phyloP scores from a whole-genome alignment of 1,139 yeast genomes.

The Schwanniomyces etchellsii region DNA sequence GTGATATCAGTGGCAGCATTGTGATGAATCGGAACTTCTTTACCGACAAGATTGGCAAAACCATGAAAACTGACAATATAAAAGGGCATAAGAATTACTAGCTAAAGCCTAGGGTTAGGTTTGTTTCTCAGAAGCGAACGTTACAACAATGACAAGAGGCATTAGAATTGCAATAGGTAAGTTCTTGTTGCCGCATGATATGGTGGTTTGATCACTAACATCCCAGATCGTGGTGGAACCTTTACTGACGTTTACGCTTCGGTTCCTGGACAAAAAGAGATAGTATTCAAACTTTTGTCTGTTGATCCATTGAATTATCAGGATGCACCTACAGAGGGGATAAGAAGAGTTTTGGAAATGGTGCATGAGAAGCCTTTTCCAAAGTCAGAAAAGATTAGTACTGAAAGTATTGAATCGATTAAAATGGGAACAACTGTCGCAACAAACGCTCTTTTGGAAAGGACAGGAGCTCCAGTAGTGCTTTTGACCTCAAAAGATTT shows the following conservation, averaged over 20 bases:
- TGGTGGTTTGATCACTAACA: not conserved
- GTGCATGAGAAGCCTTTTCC: constrained; percentile 5
- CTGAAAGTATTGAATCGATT: constrained; percentile 4
- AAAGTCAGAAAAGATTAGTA: constrained; percentile 3
- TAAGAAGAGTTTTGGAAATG: constrained; percentile 10
- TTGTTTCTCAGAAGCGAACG: too few relatives aligned
- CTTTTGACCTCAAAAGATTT: constrained; percentile 39
- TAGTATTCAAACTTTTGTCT: constrained; percentile 10
- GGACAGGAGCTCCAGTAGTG: constrained; percentile 38
- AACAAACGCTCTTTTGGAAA: constrained; percentile 35
- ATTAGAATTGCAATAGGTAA: constrained; percentile 4
- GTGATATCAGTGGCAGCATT: too few relatives aligned
- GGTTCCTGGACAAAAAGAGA: constrained; percentile 7
- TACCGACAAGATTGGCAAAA: too few relatives aligned
- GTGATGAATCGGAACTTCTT: too few relatives aligned
- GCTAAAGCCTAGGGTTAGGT: too few relatives aligned
- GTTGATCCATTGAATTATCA: constrained; percentile 11
- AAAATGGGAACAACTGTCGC: constrained; percentile 81
- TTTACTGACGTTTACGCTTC: constrained; percentile 10
- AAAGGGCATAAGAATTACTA: too few relatives aligned
- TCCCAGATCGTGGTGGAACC: constrained; percentile 12
- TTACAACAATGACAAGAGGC: constrained; percentile 1
- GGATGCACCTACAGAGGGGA: constrained; percentile 13
- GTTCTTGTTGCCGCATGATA: constrained; percentile 1
- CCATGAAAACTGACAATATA: too few relatives aligned